Conservation (phyloP, 2,329 filamentous ascomycete species). For the Penicillium sp. region DNA sequence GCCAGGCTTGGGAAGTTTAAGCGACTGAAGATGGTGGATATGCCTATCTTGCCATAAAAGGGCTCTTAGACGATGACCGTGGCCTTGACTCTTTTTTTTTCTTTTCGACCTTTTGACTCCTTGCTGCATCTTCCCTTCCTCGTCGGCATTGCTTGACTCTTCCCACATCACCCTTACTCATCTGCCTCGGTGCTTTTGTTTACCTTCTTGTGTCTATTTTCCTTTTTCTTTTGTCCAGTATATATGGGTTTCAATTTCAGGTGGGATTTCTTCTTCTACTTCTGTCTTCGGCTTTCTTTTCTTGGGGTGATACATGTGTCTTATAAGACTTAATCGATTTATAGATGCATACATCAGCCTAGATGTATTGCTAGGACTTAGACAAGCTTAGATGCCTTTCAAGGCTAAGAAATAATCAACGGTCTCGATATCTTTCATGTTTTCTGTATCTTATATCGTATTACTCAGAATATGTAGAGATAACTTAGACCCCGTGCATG, state of each 20-base stretch:
- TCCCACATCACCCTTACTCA: not conserved
- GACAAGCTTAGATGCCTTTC: not conserved
- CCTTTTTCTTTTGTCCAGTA: constrained; percentile 24
- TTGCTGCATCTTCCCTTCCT: constrained; percentile 1
- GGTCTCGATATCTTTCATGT: not conserved
- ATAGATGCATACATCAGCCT: not conserved
- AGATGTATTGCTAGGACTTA: not conserved
- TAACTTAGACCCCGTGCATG: not conserved
- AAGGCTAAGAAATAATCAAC: not conserved
- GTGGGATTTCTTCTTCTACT: constrained; percentile 11
- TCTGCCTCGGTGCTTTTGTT: constrained; percentile 1
- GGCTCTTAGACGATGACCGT: not conserved
- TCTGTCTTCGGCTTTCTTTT: constrained; percentile 2
- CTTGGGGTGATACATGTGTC: not conserved
- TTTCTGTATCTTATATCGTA: not conserved
- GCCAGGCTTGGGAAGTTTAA: constrained; percentile 30
- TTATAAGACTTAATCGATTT: not conserved
- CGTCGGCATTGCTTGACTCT: not conserved
- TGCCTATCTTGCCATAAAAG: constrained; percentile 28
- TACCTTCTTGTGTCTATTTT: constrained; percentile 11
- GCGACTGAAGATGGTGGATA: constrained; percentile 23
- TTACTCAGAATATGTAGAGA: not conserved
- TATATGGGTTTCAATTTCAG: constrained; percentile 26
- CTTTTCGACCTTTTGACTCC: not conserved
- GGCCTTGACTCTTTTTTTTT: not conserved